A percentile compares a stretch with the other conserved stretches of the same genome.
These are phyloP conservation scores for Wickerhamomyces mucosus DNA, from an alignment of 805 yeast genomes.

Conservation along the genomic window DNA sequence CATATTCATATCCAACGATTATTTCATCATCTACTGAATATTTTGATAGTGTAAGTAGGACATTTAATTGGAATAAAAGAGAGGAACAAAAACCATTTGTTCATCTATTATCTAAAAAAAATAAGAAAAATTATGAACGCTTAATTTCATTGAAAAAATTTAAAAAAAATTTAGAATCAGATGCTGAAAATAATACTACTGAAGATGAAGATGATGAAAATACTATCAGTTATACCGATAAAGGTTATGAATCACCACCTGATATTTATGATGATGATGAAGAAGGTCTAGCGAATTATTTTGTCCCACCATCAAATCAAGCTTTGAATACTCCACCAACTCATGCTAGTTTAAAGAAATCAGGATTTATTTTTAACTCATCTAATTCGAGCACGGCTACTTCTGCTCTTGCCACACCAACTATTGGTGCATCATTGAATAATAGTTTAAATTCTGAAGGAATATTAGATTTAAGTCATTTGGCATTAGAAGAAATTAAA, in stretches of 20 bases:
- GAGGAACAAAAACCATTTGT: slow-evolving; percentile 80
- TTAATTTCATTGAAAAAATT: neutral
- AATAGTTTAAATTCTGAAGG: too few species aligned
- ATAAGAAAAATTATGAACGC: slow-evolving; percentile 33
- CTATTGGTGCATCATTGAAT: too few species aligned
- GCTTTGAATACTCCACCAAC: slow-evolving; percentile 18
- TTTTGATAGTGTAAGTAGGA: slow-evolving; percentile 75
- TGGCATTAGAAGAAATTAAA: too few species aligned
- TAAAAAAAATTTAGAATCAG: neutral
- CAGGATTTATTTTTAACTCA: neutral
- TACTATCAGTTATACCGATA: slow-evolving; percentile 10
- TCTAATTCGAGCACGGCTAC: neutral
- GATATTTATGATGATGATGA: slow-evolving; percentile 20
- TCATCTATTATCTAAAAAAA: slow-evolving; percentile 48
- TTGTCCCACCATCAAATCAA: slow-evolving; percentile 18
- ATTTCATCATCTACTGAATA: slow-evolving; percentile 64
- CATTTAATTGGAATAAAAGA: slow-evolving; percentile 89
- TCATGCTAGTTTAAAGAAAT: slow-evolving; percentile 3
- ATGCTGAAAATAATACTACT: slow-evolving; percentile 15
- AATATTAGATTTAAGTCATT: too few species aligned
- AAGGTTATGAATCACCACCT: slow-evolving; percentile 18
- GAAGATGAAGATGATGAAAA: slow-evolving; percentile 15
- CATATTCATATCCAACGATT: slow-evolving; percentile 92
- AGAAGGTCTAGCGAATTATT: slow-evolving; percentile 12
- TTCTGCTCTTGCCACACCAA: too few species aligned